Base-by-base conservation (phyloP, 1,284 basidiomycete species). In the Pseudozyma sp. region DNA sequence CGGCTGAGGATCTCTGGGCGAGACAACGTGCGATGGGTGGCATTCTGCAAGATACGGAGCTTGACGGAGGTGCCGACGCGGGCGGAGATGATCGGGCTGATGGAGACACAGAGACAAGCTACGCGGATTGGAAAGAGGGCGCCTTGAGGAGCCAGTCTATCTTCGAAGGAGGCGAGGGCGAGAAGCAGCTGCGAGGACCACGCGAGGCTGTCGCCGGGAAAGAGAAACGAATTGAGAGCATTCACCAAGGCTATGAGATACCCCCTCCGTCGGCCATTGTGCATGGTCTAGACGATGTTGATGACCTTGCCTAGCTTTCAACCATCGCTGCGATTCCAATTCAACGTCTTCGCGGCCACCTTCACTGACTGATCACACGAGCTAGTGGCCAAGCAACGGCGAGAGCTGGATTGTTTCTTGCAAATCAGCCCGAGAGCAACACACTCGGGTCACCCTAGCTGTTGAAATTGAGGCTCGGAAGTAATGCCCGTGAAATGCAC, bases 21-120 rank as follows among this genome's bases (percentile, higher is more conserved):
- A 54, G 52, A 14, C 61, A 72, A 34, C 69, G 81, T 24, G 68
- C 68, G 4, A 59, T 76, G 67, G 78, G 78, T 16, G 78, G 78
- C 8, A 47, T 75, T 13, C 33, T 80, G 5, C 67, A 78, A 14
- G 78, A 80, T 14, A 61, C 54, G 0, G 68, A 68, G 5, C 24
- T 67, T 11, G 73, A 57, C 42, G 50, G 48, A 31, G 59, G 44
- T 17, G 37, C 8, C 17, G 60, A 31, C 37, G 67, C 24, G 3
- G 60, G 29, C 24, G 46, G 44, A 40, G 46, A 53, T 31, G 17
- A 13, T 3, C 31, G 16, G n/a, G 44, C 11, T 19, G 33, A 14
- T 16, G 37, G 24, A 30, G 33, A 46, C 6, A 40, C 57, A 45
- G 65, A 53, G 35, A 11, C 43, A 34, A 50, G 54, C 51, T 68